Conservation (phyloP, 1,139 yeast species). For the Tardiomyces blankii region DNA sequence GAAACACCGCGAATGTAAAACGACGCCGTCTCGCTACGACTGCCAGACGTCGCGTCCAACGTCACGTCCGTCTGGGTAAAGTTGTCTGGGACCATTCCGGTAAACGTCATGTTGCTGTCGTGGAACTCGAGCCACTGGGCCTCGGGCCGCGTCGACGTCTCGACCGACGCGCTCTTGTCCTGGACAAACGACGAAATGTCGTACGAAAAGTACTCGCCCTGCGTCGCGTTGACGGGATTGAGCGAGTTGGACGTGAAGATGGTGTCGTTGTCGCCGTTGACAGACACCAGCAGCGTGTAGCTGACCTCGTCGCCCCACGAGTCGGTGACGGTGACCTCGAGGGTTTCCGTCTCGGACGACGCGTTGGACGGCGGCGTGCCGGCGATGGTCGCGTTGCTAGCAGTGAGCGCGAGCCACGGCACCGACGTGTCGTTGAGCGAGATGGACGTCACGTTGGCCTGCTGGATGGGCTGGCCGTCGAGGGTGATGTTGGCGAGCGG, state of each 20-base stretch:
- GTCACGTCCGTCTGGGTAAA: constrained; percentile 41
- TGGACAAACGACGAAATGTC: constrained; percentile 26
- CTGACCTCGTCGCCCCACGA: constrained; percentile 52
- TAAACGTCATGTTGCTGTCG: constrained; percentile 48
- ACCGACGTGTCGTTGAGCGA: constrained; percentile 39
- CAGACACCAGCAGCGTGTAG: constrained; percentile 41
- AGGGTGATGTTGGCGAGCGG: constrained; percentile 51
- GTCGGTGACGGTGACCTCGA: constrained; percentile 52
- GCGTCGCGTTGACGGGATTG: constrained; percentile 51
- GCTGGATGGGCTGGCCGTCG: constrained; percentile 42
- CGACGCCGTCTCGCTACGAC: constrained; percentile 23
- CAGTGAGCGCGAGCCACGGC: constrained; percentile 44
- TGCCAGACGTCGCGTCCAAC: constrained; percentile 39
- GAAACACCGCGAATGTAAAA: constrained; percentile 48
- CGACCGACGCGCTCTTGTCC: constrained; percentile 35
- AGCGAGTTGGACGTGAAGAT: constrained; percentile 22
- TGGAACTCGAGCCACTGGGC: constrained; percentile 59
- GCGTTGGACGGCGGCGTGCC: constrained; percentile 46
- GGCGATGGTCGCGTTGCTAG: constrained; percentile 25
- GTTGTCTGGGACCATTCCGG: constrained; percentile 54
- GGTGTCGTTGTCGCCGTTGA: constrained; percentile 13
- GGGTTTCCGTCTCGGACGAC: constrained; percentile 29
- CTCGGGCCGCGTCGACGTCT: constrained; percentile 18
- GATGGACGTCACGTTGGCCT: constrained; percentile 45
- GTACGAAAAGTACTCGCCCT: constrained; percentile 43